These are phyloP conservation scores for Rhododendron henanense DNA, from an alignment of 148 eudicot species.

Conservation along the genomic window DNA sequence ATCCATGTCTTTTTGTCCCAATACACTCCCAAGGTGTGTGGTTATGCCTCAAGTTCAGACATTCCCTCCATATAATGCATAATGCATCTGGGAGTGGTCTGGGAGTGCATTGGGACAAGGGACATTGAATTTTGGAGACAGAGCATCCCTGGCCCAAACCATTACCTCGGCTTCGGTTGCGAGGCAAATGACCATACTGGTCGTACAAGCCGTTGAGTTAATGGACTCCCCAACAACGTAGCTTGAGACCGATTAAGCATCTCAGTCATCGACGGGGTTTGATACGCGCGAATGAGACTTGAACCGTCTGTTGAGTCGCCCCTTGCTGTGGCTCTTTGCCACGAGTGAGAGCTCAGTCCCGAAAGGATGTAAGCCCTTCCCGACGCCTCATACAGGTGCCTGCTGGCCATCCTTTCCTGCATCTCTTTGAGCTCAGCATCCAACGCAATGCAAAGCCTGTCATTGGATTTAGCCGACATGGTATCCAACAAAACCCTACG, in stretches of 20 bases:
- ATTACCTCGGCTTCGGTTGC: slow-evolving; percentile 40
- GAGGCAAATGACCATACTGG: background rate
- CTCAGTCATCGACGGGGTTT: slow-evolving; percentile 64
- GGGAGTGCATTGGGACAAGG: too few species aligned
- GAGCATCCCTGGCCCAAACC: background rate
- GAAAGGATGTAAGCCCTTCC: slow-evolving; percentile 86
- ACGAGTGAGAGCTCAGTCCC: slow-evolving; percentile 86
- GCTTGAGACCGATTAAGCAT: slow-evolving; percentile 74
- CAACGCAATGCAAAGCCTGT: slow-evolving; percentile 46
- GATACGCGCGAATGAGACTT: slow-evolving; percentile 52
- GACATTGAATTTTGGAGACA: background rate
- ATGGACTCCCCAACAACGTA: slow-evolving; percentile 38
- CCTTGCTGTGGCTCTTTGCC: slow-evolving; percentile 86
- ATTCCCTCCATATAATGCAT: background rate
- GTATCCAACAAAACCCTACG: slow-evolving; percentile 41
- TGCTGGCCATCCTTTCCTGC: slow-evolving; percentile 78
- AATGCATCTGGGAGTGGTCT: background rate
- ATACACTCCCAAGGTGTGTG: background rate
- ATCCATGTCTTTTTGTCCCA: background rate
- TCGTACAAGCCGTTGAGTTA: slow-evolving; percentile 31
- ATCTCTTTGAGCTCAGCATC: slow-evolving; percentile 75
- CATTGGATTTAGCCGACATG: slow-evolving; percentile 49
- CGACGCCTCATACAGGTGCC: slow-evolving; percentile 71
- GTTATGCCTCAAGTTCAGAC: background rate
- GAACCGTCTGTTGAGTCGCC: slow-evolving; percentile 65